phyloP scores from a whole-genome alignment of 345 rosid genomes.

The Gossypium arboreum region DNA sequence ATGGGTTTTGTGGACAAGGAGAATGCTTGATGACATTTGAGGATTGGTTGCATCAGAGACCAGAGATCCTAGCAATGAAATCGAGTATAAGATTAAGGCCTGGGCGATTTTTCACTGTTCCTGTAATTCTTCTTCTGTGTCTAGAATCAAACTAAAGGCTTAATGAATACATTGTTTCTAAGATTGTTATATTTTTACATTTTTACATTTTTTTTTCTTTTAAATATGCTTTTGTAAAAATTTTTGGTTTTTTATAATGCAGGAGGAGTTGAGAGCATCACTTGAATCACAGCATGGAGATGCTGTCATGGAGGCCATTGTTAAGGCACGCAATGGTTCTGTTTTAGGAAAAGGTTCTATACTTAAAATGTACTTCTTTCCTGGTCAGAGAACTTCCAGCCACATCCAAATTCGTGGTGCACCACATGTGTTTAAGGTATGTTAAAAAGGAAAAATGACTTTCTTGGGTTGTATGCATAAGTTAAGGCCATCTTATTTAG shows the following conservation, averaged over 20 bases:
- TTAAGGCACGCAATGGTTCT: slow-evolving; percentile 81
- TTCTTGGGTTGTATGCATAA: slow-evolving; percentile 7
- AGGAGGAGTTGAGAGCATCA: slow-evolving; percentile 84
- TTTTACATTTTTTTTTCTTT: slow-evolving; percentile 1
- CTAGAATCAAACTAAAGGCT: neutral
- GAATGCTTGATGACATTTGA: slow-evolving; percentile 71
- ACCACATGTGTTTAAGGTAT: slow-evolving; percentile 84
- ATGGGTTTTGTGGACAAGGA: slow-evolving; percentile 83
- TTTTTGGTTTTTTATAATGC: slow-evolving; percentile 18
- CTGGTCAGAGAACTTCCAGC: slow-evolving; percentile 90
- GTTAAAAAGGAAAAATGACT: slow-evolving; percentile 2
- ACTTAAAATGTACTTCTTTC: slow-evolving; percentile 86
- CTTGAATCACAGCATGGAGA: slow-evolving; percentile 88
- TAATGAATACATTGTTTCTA: neutral
- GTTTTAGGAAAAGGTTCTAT: slow-evolving; percentile 87
- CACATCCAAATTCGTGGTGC: slow-evolving; percentile 85
- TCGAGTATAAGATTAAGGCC: slow-evolving; percentile 96
- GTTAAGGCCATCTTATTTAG: neutral
- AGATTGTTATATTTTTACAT: neutral
- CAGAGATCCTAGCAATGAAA: slow-evolving; percentile 96
- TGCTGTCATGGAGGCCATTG: slow-evolving; percentile 94
- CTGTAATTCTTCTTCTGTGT: slow-evolving; percentile 44
- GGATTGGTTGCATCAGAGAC: slow-evolving; percentile 82
- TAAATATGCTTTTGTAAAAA: slow-evolving; percentile 4
- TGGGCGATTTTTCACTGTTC: slow-evolving; percentile 82